Evolutionary conservation across 2,329 filamentous ascomycete species (phyloP), one percentile per base, ranked within the genome.

Genomic region (Fusarium verticillioides): DNA sequence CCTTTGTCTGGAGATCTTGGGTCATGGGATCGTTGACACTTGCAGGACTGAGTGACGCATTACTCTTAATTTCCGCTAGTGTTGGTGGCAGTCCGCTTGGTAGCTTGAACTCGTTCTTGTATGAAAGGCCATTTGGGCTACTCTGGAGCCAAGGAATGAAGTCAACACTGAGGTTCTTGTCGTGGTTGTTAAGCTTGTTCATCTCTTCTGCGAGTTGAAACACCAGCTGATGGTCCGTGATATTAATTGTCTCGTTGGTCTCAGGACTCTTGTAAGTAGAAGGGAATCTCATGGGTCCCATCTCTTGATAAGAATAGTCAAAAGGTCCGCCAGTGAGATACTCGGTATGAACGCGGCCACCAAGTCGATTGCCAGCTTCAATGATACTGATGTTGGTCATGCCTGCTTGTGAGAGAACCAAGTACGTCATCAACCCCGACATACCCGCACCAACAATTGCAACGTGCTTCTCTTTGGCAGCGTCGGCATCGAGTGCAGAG

Each of bases 301-400:
- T 68, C 1, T 68, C 65, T 8, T 68, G 65, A n/a, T 68, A 68
- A 4, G 65, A 68, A 12, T 68, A 68, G 42, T 68, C 37, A 10
- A 68, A 68, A 0, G 65, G 65, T 2, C 65, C 65, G 1, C 65
- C 65, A 0, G 40, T 43, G 0, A 68, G 42, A 4, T 68, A 68
- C 10, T 46, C 56, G 10, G 65, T 68, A 9, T 68, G 63, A 5
- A 68, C 63, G 2, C 65, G 42, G 5, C 65, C 65, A 6, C 65
- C 65, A 0, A 68, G 65, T 18, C 65, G 65, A 3, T 68, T 32
- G 0, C 63, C 28, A 3, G 63, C 65, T 13, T 68, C 65, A 4
- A 68, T 68, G 7, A 68, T 68, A 1, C 56, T 63, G 16, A 68
- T 39, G 1, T 68, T 68, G 47, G 63, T 50, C 63, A 68, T 68